Conservation (phyloP, 495 filamentous ascomycete species). For the Alectoria sarmentosa region DNA sequence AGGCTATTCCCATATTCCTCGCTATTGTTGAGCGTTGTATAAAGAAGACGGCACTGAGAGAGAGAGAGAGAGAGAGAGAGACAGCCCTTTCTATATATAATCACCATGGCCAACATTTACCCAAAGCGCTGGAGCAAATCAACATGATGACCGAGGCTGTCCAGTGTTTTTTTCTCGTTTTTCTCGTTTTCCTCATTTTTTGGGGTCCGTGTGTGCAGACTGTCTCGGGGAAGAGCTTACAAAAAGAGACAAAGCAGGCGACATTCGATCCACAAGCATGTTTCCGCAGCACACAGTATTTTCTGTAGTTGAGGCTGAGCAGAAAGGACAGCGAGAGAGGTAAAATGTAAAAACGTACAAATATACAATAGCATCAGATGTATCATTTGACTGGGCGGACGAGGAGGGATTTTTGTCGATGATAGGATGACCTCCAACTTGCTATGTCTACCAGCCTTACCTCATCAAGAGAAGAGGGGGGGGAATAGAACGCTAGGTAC, state of each 20-base stretch:
- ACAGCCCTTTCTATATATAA: too few relatives aligned
- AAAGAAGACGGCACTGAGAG: neutral
- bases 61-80: neutral
- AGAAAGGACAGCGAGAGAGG: neutral
- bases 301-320: neutral
- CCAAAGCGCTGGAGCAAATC: neutral
- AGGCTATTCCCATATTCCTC: neutral
- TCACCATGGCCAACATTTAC: neutral
- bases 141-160: neutral
- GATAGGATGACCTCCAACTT: neutral
- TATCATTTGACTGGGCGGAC: neutral
- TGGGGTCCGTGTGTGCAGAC: too few relatives aligned
- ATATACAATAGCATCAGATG: too few relatives aligned
- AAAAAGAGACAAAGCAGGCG: neutral
- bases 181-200: too few relatives aligned
- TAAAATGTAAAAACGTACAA: neutral
- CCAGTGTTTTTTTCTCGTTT: neutral
- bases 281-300: neutral
- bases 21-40: neutral
- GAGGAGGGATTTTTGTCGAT: neutral
- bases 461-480: neutral
- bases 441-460: too few relatives aligned
- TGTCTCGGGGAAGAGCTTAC: slow-evolving; percentile 7
- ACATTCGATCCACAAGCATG: neutral
- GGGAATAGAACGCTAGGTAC: too few relatives aligned